Conservation (phyloP, 2,329 filamentous ascomycete species). For the Phaeophleospora eucalypticola region DNA sequence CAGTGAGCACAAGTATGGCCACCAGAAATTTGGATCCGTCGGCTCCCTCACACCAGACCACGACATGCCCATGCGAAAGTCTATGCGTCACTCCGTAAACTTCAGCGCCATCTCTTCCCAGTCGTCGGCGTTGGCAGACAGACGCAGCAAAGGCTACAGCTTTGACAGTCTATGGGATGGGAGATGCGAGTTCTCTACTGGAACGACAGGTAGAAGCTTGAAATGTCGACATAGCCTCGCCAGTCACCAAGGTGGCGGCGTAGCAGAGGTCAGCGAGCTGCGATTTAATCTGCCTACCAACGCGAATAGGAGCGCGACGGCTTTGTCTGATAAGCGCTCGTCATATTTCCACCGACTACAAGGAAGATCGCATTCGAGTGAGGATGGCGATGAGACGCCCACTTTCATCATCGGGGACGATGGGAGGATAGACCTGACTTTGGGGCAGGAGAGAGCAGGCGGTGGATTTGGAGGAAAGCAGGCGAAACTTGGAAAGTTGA, state of each 20-base stretch:
- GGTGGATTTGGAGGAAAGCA: slow-evolving; percentile 80
- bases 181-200: slow-evolving; percentile 78
- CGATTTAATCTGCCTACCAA: slow-evolving; percentile 78
- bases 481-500: slow-evolving; percentile 89
- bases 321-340: slow-evolving; percentile 29
- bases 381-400: slow-evolving; percentile 13
- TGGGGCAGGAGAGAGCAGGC: slow-evolving; percentile 79
- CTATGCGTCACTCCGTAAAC: slow-evolving; percentile 17
- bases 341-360: slow-evolving; percentile 22
- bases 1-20: slow-evolving; percentile 38
- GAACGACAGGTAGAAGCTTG: slow-evolving; percentile 60
- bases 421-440: slow-evolving; percentile 62
- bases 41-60: slow-evolving; percentile 2
- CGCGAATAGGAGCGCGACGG: slow-evolving; percentile 25
- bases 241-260: slow-evolving; percentile 29
- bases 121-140: slow-evolving; percentile 30
- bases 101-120: slow-evolving; percentile 7
- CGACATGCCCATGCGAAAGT: slow-evolving; percentile 10
- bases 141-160: slow-evolving; percentile 62
- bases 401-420: slow-evolving; percentile 30
- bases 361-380: slow-evolving; percentile 9
- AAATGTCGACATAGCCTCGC: slow-evolving; percentile 30
- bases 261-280: slow-evolving; percentile 69
- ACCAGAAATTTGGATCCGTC: slow-evolving; percentile 23
- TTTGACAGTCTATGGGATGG: slow-evolving; percentile 86